Base-by-base conservation (phyloP, 75 land plant genomes). In the Chamaecyparis obtusa region DNA sequence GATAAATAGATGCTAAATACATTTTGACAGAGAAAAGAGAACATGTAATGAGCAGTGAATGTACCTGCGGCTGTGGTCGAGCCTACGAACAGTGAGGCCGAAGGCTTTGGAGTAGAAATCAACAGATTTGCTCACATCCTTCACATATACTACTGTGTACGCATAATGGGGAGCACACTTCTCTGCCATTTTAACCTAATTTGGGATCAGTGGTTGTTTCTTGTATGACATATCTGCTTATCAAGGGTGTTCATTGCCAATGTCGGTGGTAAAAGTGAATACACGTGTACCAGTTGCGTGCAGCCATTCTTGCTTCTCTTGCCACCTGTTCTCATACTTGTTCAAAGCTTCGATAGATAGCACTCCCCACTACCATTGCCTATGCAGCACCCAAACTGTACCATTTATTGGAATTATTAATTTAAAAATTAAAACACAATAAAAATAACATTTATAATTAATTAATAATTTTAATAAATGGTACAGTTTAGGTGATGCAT, bases 61-160 rank as follows among this genome's bases (percentile, higher is more conserved):
- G 11, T 51, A 94, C 95, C 90, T 93, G 93, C 86, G 93, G 33
- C 92, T 93, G 3, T 94, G 46, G 51, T 94, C 95, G 4, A 93
- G 60, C 85, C 92, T 93, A 36, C 91, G 95, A 78, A 94, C 89
- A 35, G 64, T 77, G 89, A 54, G 86, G 72, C 94, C 94, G 85
- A 94, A 94, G 74, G 93, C 94, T 56, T 88, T 89, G 60, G 92
- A 69, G 85, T 94, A 94, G 81, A 94, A 94, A 15, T 85, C 95
- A 1, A 90, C 88, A 15, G 94, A 93, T 84, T 89, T 92, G 16
- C 89, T 92, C 19, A 93, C 94, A 87, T 94, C 95, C 41, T 91
- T 90, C 39, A 93, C 94, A 85, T 94, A 94, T 15, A 94, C 85
- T 15, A 93, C 89, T 11, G 90, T 92, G 91, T 94, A 93, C 0